Conservation (phyloP, 805 yeast genomes). For the Yamadazyma ubonensis region DNA sequence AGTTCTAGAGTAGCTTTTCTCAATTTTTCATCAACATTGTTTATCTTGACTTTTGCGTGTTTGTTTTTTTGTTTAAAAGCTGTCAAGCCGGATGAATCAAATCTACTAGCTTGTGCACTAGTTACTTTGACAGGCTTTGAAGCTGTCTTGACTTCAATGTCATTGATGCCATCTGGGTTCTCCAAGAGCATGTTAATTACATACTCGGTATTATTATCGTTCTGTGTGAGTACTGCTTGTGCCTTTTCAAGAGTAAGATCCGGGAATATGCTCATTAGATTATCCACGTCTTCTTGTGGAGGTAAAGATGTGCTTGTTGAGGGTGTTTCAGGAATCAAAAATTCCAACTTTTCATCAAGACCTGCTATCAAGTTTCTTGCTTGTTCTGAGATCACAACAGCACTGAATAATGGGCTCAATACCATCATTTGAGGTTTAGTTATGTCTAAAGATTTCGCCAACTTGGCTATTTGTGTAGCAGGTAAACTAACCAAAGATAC, state of each 20-base stretch:
- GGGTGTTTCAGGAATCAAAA: constrained; percentile 24
- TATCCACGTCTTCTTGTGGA: constrained; percentile 11
- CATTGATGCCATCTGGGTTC: constrained; percentile 46
- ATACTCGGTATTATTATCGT: constrained; percentile 53
- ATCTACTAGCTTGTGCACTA: constrained; percentile 1
- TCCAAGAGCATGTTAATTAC: constrained; percentile 64
- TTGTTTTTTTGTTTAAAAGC: constrained; percentile 1
- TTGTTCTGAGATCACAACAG: constrained; percentile 49
- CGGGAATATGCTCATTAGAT: constrained; percentile 53
- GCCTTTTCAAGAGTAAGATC: constrained; percentile 49
- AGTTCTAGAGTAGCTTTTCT: constrained; percentile 56
- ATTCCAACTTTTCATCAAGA: constrained; percentile 49
- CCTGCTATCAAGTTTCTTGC: constrained; percentile 52
- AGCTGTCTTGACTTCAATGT: constrained; percentile 17
- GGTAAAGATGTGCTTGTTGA: neutral
- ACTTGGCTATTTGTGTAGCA: constrained; percentile 38
- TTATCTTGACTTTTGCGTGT: constrained; percentile 5
- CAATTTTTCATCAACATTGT: constrained; percentile 19
- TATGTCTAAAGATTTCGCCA: constrained; percentile 45
- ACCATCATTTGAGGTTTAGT: constrained; percentile 41
- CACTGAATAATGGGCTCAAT: constrained; percentile 54
- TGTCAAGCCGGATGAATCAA: constrained; percentile 2
- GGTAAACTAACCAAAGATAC: constrained; percentile 53
- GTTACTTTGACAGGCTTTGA: constrained; percentile 3
- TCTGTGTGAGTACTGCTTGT: constrained; percentile 47